Base-by-base conservation (phyloP, 139 green algal genomes). In the Coelastrella sp. region DNA sequence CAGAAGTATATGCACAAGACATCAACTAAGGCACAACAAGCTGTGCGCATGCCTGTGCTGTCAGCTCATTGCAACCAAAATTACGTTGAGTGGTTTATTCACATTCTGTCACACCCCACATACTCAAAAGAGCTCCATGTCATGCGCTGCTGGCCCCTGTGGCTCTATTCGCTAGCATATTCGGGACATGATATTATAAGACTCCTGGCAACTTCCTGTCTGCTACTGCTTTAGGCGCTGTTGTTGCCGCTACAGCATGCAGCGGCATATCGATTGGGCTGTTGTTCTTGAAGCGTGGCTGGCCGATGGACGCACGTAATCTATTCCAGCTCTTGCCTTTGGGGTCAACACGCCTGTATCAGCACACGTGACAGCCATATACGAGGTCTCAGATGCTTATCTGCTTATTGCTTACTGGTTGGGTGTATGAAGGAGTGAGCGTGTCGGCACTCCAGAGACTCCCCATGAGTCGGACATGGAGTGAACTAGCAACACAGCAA, bases 251-350 rank as follows among this genome's bases (percentile, higher is more conserved):
- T n/a, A 76, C 17, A 32, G 68, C 22, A 58, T 75, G 32, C 13
- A 75, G 19, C 20, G 16, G 82, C 82, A 59, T 79, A 68, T 65
- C 83, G 58, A 22, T 58, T 23, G 76, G 76, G 23, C 20, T 20
- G 32, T 58, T 76, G 22, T 90, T 83, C 57, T 61, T 56, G 73
- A 97, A 97, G 61, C 90, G 94, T 6, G 94, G 95, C 88, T 95
- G 91, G 7, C 95, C 95, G 61, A 96, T 96, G 73, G 79, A 80
- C 32, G 90, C 86, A 7, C 93, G 78, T 76, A 97, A 90, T 47
- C 95, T 81, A 86, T 96, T 96, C 96, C 96, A 97, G 32, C 85
- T 90, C 89, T 96, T 96, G 7, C 96, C 96, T 3, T 92, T 90
- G 8, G 94, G 94, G 90, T 97, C 95, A 47, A 97, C 93, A 73